Conservation (phyloP, 2,329 filamentous ascomycete species). For the Alternaria novae-zelandiae region DNA sequence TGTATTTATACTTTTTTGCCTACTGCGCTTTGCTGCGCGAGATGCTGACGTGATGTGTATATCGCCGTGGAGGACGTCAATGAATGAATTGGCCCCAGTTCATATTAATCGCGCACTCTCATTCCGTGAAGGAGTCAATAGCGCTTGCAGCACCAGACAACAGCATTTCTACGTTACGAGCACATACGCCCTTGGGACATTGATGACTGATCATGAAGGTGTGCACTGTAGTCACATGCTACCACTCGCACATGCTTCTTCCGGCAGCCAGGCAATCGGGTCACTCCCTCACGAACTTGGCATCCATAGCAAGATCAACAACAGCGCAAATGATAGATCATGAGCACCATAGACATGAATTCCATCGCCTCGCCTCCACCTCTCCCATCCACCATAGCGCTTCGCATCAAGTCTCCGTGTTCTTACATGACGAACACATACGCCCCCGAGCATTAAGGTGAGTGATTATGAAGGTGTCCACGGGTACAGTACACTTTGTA, state of each 20-base stretch:
- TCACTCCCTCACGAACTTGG: no score
- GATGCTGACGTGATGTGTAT: not conserved
- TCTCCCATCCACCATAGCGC: no score
- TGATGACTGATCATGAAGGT: not conserved
- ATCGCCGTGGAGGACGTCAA: not conserved
- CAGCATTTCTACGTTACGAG: not conserved
- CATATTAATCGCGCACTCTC: not conserved
- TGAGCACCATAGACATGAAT: no score
- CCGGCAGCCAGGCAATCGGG: not conserved
- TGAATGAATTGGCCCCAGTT: not conserved
- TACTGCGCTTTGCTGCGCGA: not conserved
- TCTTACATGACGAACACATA: no score
- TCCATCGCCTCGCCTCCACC: no score
- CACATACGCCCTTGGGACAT: not conserved
- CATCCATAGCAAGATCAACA: no score
- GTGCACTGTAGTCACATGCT: not conserved
- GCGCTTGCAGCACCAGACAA: not conserved
- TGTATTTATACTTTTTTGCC: not conserved
- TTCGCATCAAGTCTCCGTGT: no score
- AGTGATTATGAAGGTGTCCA: not conserved
- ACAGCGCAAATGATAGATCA: no score
- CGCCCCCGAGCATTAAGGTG: not conserved
- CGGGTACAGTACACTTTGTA: not conserved
- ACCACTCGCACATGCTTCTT: not conserved
- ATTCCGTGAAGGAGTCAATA: not conserved